Conservation (phyloP, 2,329 filamentous ascomycete species). For the Penicillium occitanis region DNA sequence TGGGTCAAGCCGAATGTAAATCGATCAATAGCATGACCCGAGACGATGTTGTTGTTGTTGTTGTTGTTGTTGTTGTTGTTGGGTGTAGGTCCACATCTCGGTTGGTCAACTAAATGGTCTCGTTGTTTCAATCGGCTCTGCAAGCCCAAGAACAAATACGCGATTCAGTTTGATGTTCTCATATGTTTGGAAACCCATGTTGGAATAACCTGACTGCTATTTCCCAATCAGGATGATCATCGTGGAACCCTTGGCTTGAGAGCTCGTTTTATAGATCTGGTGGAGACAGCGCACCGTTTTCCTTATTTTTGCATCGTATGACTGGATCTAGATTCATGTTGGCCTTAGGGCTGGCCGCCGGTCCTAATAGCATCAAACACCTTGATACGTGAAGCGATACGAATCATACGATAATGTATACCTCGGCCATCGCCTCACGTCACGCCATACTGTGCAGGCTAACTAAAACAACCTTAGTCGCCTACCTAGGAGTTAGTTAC, state of each 20-base stretch:
- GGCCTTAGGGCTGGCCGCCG: neutral
- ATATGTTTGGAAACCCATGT: too few relatives aligned
- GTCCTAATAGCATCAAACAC: too few relatives aligned
- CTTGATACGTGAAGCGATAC: too few relatives aligned
- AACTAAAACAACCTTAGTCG: too few relatives aligned
- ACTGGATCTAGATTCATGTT: neutral
- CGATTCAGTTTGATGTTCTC: too few relatives aligned
- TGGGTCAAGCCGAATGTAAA: neutral
- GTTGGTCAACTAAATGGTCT: too few relatives aligned
- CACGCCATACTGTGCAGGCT: neutral
- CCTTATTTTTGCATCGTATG: neutral
- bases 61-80: neutral
- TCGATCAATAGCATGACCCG: neutral
- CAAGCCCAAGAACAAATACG: too few relatives aligned
- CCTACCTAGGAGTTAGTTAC: too few relatives aligned
- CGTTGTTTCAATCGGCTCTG: too few relatives aligned
- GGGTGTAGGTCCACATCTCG: neutral
- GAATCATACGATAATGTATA: too few relatives aligned
- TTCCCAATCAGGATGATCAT: too few relatives aligned
- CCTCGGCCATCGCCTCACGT: neutral
- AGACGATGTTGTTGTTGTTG: neutral
- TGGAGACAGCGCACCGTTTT: neutral
- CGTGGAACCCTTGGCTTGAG: neutral
- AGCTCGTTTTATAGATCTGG: neutral
- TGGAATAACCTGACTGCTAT: too few relatives aligned